Percentiles rank a stretch among this genome's conserved stretches.
These are phyloP conservation scores for Fusarium sp. DNA, from an alignment of 2,329 filamentous ascomycete genomes.

Conservation along the genomic window DNA sequence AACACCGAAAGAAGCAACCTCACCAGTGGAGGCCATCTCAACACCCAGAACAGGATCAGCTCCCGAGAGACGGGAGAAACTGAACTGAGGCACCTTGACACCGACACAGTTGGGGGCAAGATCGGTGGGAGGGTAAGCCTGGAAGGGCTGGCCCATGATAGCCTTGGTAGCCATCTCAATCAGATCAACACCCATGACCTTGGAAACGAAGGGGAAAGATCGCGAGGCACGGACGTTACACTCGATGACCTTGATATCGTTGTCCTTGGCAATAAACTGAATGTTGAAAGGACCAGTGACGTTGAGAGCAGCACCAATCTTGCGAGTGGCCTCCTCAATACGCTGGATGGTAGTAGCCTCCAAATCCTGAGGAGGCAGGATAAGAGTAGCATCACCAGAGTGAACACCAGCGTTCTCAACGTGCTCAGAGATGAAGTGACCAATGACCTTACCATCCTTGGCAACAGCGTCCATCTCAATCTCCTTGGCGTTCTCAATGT, in stretches of 20 bases:
- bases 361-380: slow-evolving; percentile 93
- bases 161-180: slow-evolving; percentile 99
- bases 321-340: slow-evolving; percentile 93
- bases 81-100: slow-evolving; percentile 99
- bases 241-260: slow-evolving; percentile 99
- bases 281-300: slow-evolving; percentile 99
- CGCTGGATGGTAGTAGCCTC: slow-evolving; percentile 87
- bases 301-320: slow-evolving; percentile 94
- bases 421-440: slow-evolving; percentile 98
- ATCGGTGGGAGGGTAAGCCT: slow-evolving; percentile 81
- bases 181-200: slow-evolving; percentile 97
- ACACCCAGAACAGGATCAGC: slow-evolving; percentile 97
- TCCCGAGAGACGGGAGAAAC: slow-evolving; percentile 95
- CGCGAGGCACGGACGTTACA: slow-evolving; percentile 97
- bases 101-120: slow-evolving; percentile 87
- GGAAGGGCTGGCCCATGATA: slow-evolving; percentile 86
- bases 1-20: slow-evolving; percentile 94
- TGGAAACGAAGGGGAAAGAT: slow-evolving; percentile 98
- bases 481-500: slow-evolving; percentile 99
- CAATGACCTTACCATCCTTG: slow-evolving; percentile 86
- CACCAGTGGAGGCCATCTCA: slow-evolving; percentile 98
- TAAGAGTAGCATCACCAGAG: slow-evolving; percentile 96
- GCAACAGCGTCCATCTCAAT: slow-evolving; percentile 99
- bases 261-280: slow-evolving; percentile 99
- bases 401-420: slow-evolving; percentile 99